Conservation (phyloP, 495 filamentous ascomycete species). For the Penicillium canescens region DNA sequence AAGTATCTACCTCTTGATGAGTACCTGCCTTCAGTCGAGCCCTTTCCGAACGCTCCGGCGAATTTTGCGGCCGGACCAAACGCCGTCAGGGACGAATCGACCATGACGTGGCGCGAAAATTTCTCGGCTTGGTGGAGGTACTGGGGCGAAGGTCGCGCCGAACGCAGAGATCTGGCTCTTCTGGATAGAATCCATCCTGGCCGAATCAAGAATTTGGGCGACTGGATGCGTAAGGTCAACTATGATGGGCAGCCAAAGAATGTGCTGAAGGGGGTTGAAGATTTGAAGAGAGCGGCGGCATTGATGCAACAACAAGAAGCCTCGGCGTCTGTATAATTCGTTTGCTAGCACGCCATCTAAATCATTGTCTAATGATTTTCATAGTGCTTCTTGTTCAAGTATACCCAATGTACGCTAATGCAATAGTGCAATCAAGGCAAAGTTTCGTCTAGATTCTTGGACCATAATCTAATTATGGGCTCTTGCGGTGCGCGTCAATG, state of each 20-base stretch:
- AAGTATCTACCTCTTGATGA: slow-evolving; percentile 41
- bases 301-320: not conserved
- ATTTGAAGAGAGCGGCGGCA: not conserved
- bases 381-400: too few species aligned
- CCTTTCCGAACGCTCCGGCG: not conserved
- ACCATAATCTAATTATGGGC: too few species aligned
- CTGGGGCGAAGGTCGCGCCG: not conserved
- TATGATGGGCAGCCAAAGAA: not conserved
- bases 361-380: too few species aligned
- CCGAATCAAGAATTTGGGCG: not conserved
- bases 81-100: not conserved
- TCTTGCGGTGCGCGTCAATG: too few species aligned
- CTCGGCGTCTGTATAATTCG: not conserved
- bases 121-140: not conserved
- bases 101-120: not conserved
- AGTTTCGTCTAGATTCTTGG: too few species aligned
- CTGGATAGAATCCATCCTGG: not conserved
- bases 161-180: not conserved
- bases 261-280: not conserved
- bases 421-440: too few species aligned
- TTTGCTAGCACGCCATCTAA: too few species aligned
- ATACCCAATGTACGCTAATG: too few species aligned
- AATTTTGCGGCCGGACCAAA: not conserved
- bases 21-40: slow-evolving; percentile 20
- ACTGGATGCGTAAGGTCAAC: not conserved